A percentile compares a stretch with the other conserved stretches of the same genome.
These are phyloP conservation scores for Drosera capensis DNA, from an alignment of 148 eudicot species.

Conservation along the genomic window DNA sequence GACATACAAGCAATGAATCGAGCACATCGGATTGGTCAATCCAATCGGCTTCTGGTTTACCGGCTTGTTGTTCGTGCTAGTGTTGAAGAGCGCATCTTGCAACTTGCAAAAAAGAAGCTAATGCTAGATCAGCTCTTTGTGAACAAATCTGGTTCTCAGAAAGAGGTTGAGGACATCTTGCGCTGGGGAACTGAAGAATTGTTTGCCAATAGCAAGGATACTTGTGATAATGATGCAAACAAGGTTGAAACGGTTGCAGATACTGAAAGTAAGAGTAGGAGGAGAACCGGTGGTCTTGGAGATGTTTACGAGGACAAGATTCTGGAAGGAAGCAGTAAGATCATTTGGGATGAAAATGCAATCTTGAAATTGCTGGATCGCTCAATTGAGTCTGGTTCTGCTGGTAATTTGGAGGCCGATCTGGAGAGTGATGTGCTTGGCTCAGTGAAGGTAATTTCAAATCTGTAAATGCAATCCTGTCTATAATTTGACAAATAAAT, in stretches of 20 bases:
- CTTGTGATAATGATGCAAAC: slow-evolving; percentile 24
- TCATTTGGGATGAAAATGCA: slow-evolving; percentile 87
- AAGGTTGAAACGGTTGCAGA: slow-evolving; percentile 48
- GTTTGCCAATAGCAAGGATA: slow-evolving; percentile 50
- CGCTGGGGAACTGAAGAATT: slow-evolving; percentile 99
- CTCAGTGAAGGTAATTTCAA: slow-evolving; percentile 70
- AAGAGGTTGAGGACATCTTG: slow-evolving; percentile 90
- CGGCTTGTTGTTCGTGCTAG: slow-evolving; percentile 98
- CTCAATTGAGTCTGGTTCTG: slow-evolving; percentile 48
- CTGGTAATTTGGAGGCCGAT: slow-evolving; percentile 66
- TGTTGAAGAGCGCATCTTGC: slow-evolving; percentile 98
- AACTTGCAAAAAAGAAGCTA: slow-evolving; percentile 90
- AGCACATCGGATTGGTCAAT: slow-evolving; percentile 96
- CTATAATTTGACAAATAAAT: not conserved
- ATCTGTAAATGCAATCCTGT: no score
- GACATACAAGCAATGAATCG: slow-evolving; percentile 99
- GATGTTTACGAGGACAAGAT: slow-evolving; percentile 91
- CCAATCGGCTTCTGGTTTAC: slow-evolving; percentile 82
- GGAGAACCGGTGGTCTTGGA: slow-evolving; percentile 82
- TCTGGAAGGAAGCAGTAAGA: slow-evolving; percentile 61
- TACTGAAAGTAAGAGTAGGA: slow-evolving; percentile 46
- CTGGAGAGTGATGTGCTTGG: slow-evolving; percentile 95
- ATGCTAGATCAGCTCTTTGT: slow-evolving; percentile 98
- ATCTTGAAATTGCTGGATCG: slow-evolving; percentile 92
- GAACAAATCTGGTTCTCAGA: slow-evolving; percentile 88